Base-by-base conservation (phyloP, 139 green algal species). In the Ostreobium quekettii region DNA sequence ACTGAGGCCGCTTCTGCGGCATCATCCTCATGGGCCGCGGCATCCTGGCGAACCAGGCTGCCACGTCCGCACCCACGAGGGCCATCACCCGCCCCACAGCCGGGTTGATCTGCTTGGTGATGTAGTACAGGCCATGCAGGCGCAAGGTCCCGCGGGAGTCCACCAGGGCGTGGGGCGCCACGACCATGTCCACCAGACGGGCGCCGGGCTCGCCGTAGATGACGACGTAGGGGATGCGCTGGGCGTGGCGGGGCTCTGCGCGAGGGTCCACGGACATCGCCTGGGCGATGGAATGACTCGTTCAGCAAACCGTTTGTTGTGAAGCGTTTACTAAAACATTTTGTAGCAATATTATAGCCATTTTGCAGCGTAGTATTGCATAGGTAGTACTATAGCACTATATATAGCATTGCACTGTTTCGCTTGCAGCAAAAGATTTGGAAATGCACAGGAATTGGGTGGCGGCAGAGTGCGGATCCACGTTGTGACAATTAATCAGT, bases 181-280 rank as follows among this genome's bases (percentile, higher is more conserved):
- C 85, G 60, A 89, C 90, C 73, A 87, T 71, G 65, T 96, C 90
- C 11, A 89, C 72, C 62, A 96, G 72, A 29, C 90, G 74, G 1
- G 86, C 79, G 2, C 82, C 82, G 35, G 80, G 60, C 28, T 71
- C 63, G 33, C 76, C 76, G 59, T 72, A 74, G 39, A 82, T 63
- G 24, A 98, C 88, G 35, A 97, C 83, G 72, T 96, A 97, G 6
- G 83, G 88, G 49, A 99, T 81, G 19, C 93, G 83, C 82, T 98
- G 90, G 6, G 70, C 92, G 71, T 89, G 89, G 30, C 76, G 73
- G 0, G 93, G 93, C 80, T 96, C 93, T 1, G 87, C 85, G 1
- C 93, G 72, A 35, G 90, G 85, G 78, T 96, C 88, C 0, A 53
- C 60, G 26, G 71, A 77, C 85, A 95, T 93, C 2, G 90, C 90